These are phyloP conservation scores for Blepharisma stoltei DNA, from an alignment of 73 alveolate species.

Conservation along the genomic window DNA sequence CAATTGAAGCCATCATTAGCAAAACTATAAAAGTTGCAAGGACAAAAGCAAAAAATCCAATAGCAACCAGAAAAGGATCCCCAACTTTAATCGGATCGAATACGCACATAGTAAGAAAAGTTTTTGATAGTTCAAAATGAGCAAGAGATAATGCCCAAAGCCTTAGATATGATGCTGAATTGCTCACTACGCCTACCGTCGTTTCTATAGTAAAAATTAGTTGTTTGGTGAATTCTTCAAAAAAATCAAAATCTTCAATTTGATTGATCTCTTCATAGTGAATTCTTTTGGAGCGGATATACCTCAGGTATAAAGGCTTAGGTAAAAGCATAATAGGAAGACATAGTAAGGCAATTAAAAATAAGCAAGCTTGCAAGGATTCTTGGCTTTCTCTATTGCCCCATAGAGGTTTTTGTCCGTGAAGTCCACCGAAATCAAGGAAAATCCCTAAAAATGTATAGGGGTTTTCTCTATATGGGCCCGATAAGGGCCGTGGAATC, in stretches of 20 bases:
- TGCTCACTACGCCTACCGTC: constrained; percentile 95
- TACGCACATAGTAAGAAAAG: constrained; percentile 71
- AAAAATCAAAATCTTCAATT: neutral
- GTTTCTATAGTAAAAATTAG: constrained; percentile 96
- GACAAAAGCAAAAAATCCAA: constrained; percentile 62
- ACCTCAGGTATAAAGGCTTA: constrained; percentile 2
- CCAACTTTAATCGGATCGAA: constrained; percentile 39
- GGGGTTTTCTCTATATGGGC: no score
- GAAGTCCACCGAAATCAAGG: constrained; percentile 65
- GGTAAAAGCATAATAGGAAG: constrained; percentile 70
- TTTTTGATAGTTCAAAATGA: constrained; percentile 92
- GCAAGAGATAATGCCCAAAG: constrained; percentile 99
- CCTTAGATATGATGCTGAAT: constrained; percentile 97
- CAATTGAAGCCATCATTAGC: constrained; percentile 92
- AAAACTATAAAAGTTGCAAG: constrained; percentile 76
- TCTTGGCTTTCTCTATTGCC: constrained; percentile 35
- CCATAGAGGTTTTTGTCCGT: constrained; percentile 48
- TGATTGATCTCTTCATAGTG: neutral
- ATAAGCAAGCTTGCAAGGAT: constrained; percentile 28
- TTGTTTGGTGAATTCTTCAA: constrained; percentile 73
- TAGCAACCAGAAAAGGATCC: constrained; percentile 42
- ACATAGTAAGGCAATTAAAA: constrained; percentile 38
- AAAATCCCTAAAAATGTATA: constrained; percentile 63
- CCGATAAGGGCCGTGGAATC: no score
- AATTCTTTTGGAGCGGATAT: constrained; percentile 30